Evolutionary conservation across 2,329 filamentous ascomycete genomes (phyloP), one percentile per base, ranked within the genome.

Genomic region (Nigrospora sphaerica): DNA sequence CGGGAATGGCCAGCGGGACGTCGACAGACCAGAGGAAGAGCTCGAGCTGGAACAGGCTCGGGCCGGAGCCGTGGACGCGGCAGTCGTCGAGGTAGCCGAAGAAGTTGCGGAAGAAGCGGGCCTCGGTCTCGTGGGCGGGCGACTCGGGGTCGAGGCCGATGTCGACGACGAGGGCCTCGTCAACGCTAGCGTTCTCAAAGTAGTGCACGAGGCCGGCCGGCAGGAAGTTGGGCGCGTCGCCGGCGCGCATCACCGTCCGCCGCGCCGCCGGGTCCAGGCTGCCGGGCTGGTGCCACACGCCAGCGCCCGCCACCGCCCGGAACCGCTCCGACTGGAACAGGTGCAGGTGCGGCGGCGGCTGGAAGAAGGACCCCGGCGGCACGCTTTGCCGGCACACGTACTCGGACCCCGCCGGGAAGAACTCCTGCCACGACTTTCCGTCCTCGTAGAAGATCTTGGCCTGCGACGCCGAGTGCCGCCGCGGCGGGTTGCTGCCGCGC

Each of bases 71-170:
- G 1, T 48, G 34, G 12, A 37, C 47, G 36, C 45, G 50, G 45
- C 56, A 57, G 44, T 58, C 56, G 42, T 57, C 55, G 10, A 58
- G 43, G 39, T 59, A 57, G 3, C 55, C 56, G 35, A 57, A 56
- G 50, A 57, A 58, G 45, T 59, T 57, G 23, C 56, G 46, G 39
- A 57, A 58, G 43, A 58, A 58, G 11, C 45, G 44, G 32, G 55
- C 46, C 43, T 59, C 55, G 16, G 38, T 47, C 45, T 55, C 54
- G 36, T 53, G 49, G n/a, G 17, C 31, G 31, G 17, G 39, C 4
- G 52, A 46, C 42, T 57, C 53, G 2, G 53, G 56, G 12, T 47
- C 45, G 13, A 59, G 51, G 11, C 51, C 50, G 12, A 59, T 48
- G 39, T 57, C 54, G 17, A 59, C 39, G 12, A 57, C 46, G 6